Conservation (phyloP, 2,329 filamentous ascomycete species). For the Arthrobotrys conoides region DNA sequence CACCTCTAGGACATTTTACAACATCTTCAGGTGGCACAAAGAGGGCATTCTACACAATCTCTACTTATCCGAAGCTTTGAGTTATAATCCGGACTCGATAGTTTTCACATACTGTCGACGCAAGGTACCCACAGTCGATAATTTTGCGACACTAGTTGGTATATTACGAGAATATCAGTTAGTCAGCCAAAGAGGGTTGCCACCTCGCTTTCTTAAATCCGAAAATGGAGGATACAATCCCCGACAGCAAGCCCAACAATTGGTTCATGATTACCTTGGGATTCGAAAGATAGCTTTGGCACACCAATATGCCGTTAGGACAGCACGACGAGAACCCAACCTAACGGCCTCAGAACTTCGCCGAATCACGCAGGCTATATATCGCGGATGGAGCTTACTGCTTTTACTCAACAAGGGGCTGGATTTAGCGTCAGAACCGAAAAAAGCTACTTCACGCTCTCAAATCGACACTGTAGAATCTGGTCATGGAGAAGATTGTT, state of each 20-base stretch:
- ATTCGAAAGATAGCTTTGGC: constrained; percentile 47
- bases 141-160: constrained; percentile 3
- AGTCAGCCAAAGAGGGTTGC: constrained; percentile 8
- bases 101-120: constrained; percentile 46
- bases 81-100: constrained; percentile 31
- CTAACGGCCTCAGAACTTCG: constrained; percentile 16
- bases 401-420: constrained; percentile 28
- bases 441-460: neutral
- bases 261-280: constrained; percentile 43
- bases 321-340: constrained; percentile 14
- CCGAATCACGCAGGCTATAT: constrained; percentile 36
- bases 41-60: constrained; percentile 37
- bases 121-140: neutral
- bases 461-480: neutral
- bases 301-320: constrained; percentile 26
- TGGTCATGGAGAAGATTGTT: neutral
- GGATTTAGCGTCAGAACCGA: neutral
- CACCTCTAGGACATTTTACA: constrained; percentile 26
- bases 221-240: constrained; percentile 9
- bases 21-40: constrained; percentile 32
- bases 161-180: constrained; percentile 15
- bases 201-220: neutral
- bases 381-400: constrained; percentile 45
- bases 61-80: constrained; percentile 38
- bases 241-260: constrained; percentile 2